Evolutionary conservation across 495 filamentous ascomycete species (phyloP), one percentile per base, ranked within the genome.

Genomic region (Mytilinidion resinicola): DNA sequence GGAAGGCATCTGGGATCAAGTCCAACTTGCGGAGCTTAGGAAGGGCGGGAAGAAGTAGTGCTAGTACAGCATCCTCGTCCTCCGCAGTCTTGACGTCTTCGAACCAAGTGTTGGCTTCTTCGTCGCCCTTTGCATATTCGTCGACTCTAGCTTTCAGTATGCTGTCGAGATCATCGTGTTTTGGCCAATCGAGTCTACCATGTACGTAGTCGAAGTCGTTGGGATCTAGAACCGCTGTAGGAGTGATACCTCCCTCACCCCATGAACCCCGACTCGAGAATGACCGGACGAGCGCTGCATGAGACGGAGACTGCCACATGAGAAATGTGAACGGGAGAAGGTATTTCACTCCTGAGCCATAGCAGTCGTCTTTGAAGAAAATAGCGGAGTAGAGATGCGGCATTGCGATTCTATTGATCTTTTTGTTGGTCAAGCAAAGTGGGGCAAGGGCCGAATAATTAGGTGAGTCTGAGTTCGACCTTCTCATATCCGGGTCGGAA

Each of bases 381-480:
- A 55, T 17, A 15, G 1, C 7, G 12, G 37, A 42, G 52, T 55
- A 55, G 19, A 55, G 52, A 20, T 44, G 38, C 17, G 52, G 37
- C 11, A 36, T 55, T 7, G 52, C 52, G 43, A 55, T 19, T n/a
- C 52, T n/a, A 55, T 30, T 55, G 15, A 55, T 11, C 17, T 42
- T 55, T 21, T 43, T 42, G 17, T 35, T 42, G 9, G 20, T 17
- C 17, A 17, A 38, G 21, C 52, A 55, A 55, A 44, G 52, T 37
- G 50, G 1, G 37, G 41, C 4, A 43, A 38, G 12, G 15, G 1
- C 37, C 25, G 17, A 11, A 30, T 3, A 30, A 2, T 30, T 30
- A 30, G 25, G 25, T 2, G 25, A 30, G 3, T 30, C 25, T 30
- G 25, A 6, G 3, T 30, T 30, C 25, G 25, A 6, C 3, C 25